phyloP scores from a whole-genome alignment of 306 rosid genomes.

The Dalbergia oliveri region DNA sequence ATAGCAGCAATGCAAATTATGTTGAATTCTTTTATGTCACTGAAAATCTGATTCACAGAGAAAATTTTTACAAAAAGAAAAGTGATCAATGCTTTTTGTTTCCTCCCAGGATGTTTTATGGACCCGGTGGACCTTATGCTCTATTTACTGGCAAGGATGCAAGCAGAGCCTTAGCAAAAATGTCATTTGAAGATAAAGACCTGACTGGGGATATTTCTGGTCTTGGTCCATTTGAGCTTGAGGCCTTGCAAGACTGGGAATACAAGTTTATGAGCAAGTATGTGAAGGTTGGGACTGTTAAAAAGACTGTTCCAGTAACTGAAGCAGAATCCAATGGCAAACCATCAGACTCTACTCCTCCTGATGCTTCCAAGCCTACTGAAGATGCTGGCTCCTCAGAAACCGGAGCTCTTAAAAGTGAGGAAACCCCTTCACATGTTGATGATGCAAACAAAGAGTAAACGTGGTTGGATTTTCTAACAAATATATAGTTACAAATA shows the following conservation, averaged over 20 bases:
- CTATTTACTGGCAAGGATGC: constrained; percentile 94
- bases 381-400: constrained; percentile 67
- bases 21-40: no score
- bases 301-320: constrained; percentile 52
- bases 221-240: constrained; percentile 78
- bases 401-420: constrained; percentile 57
- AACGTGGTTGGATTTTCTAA: neutral
- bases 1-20: no score
- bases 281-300: constrained; percentile 76
- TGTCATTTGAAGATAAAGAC: constrained; percentile 91
- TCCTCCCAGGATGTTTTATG: constrained; percentile 83
- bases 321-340: constrained; percentile 60
- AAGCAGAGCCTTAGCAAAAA: constrained; percentile 93
- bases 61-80: neutral
- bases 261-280: constrained; percentile 92
- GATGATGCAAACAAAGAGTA: constrained; percentile 56
- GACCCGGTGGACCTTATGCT: constrained; percentile 93
- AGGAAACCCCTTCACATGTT: constrained; percentile 57
- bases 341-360: constrained; percentile 52
- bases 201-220: constrained; percentile 83
- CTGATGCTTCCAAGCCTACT: constrained; percentile 46
- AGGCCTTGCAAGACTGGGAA: constrained; percentile 95
- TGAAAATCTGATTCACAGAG: no score
- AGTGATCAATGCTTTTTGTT: neutral
- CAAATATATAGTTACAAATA: constrained; percentile 7